phyloP scores from a whole-genome alignment of 208 protist genomes.

The Crithidia bombi region DNA sequence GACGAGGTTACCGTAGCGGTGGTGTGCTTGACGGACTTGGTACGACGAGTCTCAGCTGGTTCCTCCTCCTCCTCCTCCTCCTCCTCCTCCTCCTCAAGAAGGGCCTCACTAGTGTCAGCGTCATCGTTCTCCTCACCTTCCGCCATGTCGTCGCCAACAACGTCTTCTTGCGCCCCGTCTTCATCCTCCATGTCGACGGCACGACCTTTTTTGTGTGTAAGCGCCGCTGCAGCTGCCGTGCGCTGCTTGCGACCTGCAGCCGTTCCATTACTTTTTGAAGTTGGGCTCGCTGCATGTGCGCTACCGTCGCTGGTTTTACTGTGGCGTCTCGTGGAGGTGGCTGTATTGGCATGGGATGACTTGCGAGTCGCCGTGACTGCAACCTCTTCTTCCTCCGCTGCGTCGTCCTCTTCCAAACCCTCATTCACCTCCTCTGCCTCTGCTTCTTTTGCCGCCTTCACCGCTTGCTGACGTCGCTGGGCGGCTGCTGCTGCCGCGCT shows the following conservation, averaged over 20 bases:
- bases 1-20: neutral
- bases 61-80: conserved; percentile 4
- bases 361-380: conserved; percentile 10
- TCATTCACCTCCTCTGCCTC: conserved; percentile 18
- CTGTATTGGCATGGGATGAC: neutral
- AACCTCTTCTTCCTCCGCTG: conserved; percentile 28
- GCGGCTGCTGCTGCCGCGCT: neutral
- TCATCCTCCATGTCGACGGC: conserved; percentile 13
- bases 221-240: neutral
- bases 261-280: neutral
- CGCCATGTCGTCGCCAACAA: conserved; percentile 8
- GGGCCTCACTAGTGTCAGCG: too few relatives aligned
- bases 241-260: conserved; percentile 8
- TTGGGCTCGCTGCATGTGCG: neutral
- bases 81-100: neutral
- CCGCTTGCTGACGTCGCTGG: conserved; percentile 30
- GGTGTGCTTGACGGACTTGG: conserved; percentile 9
- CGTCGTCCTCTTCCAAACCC: conserved; percentile 17
- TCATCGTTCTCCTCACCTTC: neutral
- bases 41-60: neutral
- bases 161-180: conserved; percentile 7
- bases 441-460: conserved; percentile 20
- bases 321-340: neutral
- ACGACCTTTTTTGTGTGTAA: conserved; percentile 6
- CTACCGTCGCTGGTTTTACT: neutral